These are phyloP conservation scores for Cytospora piceicola DNA, from an alignment of 2,329 filamentous ascomycete genomes.

Conservation along the genomic window DNA sequence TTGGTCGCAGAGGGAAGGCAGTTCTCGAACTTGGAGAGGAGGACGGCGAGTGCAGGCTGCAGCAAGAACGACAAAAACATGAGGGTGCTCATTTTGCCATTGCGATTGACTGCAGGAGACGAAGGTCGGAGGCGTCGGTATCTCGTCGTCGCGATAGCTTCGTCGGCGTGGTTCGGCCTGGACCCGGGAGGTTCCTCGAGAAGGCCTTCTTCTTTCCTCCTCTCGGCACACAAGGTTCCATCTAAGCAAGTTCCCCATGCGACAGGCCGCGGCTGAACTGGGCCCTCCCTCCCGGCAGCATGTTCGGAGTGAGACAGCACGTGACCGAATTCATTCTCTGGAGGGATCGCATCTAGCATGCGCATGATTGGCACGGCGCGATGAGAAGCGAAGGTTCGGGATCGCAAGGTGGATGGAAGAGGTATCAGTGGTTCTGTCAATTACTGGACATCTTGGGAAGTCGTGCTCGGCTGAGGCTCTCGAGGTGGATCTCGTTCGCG, in stretches of 20 bases:
- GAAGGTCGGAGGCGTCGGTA: not conserved
- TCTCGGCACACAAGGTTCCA: constrained; percentile 6
- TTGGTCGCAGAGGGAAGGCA: constrained; percentile 71
- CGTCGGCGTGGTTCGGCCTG: not conserved
- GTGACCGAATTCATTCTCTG: constrained; percentile 23
- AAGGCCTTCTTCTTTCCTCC: constrained; percentile 1
- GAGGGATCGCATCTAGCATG: constrained; percentile 22
- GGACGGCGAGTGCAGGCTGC: constrained; percentile 58
- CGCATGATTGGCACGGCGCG: constrained; percentile 28
- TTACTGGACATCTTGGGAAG: constrained; percentile 31
- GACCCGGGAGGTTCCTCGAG: not conserved
- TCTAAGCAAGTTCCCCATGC: constrained; percentile 9
- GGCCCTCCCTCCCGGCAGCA: constrained; percentile 16
- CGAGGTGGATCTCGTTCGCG: not conserved
- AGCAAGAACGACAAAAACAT: constrained; percentile 41
- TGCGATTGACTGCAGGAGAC: not conserved
- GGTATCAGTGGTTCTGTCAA: constrained; percentile 21
- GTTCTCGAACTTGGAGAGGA: constrained; percentile 79
- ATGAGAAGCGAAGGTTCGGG: constrained; percentile 19
- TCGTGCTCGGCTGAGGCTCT: constrained; percentile 21
- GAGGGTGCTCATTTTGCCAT: constrained; percentile 41
- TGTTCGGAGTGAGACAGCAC: constrained; percentile 20
- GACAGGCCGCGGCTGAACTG: constrained; percentile 7
- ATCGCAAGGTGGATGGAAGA: constrained; percentile 19
- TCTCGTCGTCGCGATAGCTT: not conserved